These are phyloP conservation scores for Globisporangium carolinianum DNA, from an alignment of 352 stramenopile genomes.

Conservation along the genomic window DNA sequence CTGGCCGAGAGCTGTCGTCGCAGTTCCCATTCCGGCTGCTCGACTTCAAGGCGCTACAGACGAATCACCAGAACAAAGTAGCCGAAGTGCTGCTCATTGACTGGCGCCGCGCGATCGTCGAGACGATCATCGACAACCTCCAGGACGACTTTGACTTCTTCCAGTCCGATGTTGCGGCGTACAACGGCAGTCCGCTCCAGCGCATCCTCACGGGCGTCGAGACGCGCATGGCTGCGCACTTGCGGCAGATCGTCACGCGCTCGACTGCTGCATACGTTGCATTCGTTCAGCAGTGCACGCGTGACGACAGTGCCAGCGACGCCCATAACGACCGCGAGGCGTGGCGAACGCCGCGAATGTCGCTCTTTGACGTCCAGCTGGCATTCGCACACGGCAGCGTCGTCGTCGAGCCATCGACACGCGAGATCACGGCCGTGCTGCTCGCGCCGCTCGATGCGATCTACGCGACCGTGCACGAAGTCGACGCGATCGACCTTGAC, in stretches of 20 bases:
- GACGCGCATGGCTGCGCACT: conserved; percentile 78
- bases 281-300: conserved; percentile 32
- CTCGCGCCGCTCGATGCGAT: conserved; percentile 78
- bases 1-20: conserved; percentile 29
- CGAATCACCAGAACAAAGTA: conserved; percentile 64
- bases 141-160: conserved; percentile 94
- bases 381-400: conserved; percentile 39
- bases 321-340: conserved; percentile 10
- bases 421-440: conserved; percentile 75
- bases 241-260: conserved; percentile 59
- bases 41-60: conserved; percentile 81
- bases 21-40: conserved; percentile 79
- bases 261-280: conserved; percentile 55
- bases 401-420: conserved; percentile 45
- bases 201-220: conserved; percentile 83
- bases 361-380: conserved; percentile 84
- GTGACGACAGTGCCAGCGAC: background rate
- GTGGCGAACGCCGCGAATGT: conserved; percentile 44
- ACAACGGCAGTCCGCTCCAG: conserved; percentile 45
- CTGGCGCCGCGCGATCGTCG: conserved; percentile 85
- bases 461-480: conserved; percentile 60
- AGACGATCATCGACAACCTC: conserved; percentile 92
- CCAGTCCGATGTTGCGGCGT: conserved; percentile 66
- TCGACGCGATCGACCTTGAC: conserved; percentile 86
- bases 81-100: conserved; percentile 77